Base-by-base conservation (phyloP, 345 rosid species). In the Boechera stricta region DNA sequence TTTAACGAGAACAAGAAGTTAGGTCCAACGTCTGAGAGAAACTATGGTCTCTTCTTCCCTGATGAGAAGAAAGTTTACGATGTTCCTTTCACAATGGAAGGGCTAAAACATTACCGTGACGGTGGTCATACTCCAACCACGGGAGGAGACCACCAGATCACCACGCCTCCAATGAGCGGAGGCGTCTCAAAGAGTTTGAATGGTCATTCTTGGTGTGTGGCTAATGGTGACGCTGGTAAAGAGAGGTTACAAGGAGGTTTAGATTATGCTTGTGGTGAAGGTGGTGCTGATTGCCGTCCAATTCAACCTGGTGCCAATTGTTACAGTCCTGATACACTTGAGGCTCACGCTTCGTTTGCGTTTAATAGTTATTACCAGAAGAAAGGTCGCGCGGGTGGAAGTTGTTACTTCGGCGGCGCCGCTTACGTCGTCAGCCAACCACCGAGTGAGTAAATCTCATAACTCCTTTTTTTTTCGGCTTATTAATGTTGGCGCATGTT, bases 321-420 rank as follows among this genome's bases (percentile, higher is more conserved):
- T 79, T 94, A 84, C 76, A 56, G 73, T 65, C 98, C 98, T 0
- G 84, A 88, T 76, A 87, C 97, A 5, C 28, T 94, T 0, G 91
- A 85, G 73, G 97, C 98, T 26, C 98, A 94, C 69, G 98, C 98
- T 12, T 92, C 98, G 26, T 94, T 88, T 60, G 98, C 98, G 15
- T 90, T 94, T 78, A 94, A 94, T 79, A 94, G 98, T 62, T 94
- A 88, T 58, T 94, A 90, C 21, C 98, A 94, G 81, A 89, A 80
- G 87, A 82, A 88, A 6, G 85, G 80, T 0, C 93, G 98, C 2
- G 87, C 53, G 15, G 85, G 84, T 39, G 96, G 98, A 1, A 80
- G 90, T 53, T 94, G 98, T 79, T 73, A 82, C 82, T 94, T 94
- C 58, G 97, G 97, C 67, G 97, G 97, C 67, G 85, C 98, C 28